Evolutionary conservation across 2,329 filamentous ascomycete genomes (phyloP).

Genomic region (Colletotrichum orbiculare): DNA sequence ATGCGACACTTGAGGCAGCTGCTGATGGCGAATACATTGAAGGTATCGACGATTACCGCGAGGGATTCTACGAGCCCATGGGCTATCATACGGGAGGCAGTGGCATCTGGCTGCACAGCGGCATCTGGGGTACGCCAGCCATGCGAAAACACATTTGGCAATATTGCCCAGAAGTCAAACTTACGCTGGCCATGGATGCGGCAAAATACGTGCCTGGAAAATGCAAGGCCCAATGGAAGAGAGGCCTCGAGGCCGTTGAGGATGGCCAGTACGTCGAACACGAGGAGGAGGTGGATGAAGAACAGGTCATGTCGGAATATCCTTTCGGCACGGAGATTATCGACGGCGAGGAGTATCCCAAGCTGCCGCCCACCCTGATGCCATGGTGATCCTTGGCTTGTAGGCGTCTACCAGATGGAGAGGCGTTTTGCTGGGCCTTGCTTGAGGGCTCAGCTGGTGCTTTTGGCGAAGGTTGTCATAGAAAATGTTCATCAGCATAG

Average conservation of each 20-base stretch:
- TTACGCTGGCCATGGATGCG: slow-evolving; percentile 66
- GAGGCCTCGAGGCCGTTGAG: slow-evolving; percentile 40
- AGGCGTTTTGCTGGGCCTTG: too few species aligned
- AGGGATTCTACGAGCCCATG: slow-evolving; percentile 68
- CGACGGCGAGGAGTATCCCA: slow-evolving; percentile 53
- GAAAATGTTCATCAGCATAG: slow-evolving; percentile 5
- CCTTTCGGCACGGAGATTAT: slow-evolving; percentile 51
- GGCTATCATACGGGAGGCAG: slow-evolving; percentile 67
- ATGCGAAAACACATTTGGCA: slow-evolving; percentile 63
- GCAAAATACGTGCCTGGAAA: slow-evolving; percentile 61
- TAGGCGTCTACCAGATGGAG: background rate
- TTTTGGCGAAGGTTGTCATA: slow-evolving; percentile 14
- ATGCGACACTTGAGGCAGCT: slow-evolving; percentile 43
- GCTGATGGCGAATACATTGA: slow-evolving; percentile 47
- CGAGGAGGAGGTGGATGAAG: slow-evolving; percentile 8
- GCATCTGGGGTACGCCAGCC: slow-evolving; percentile 61
- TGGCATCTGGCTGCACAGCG: slow-evolving; percentile 55
- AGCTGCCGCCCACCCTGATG: slow-evolving; percentile 48
- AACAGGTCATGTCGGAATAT: slow-evolving; percentile 44
- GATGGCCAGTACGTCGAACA: slow-evolving; percentile 37
- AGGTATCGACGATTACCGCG: slow-evolving; percentile 61
- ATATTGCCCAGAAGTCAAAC: slow-evolving; percentile 70
- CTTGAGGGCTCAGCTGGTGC: too few species aligned
- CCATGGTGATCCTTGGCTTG: slow-evolving; percentile 27
- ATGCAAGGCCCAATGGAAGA: slow-evolving; percentile 59